phyloP scores from a whole-genome alignment of 768 basidiomycete species.

The Mycena latifolia region DNA sequence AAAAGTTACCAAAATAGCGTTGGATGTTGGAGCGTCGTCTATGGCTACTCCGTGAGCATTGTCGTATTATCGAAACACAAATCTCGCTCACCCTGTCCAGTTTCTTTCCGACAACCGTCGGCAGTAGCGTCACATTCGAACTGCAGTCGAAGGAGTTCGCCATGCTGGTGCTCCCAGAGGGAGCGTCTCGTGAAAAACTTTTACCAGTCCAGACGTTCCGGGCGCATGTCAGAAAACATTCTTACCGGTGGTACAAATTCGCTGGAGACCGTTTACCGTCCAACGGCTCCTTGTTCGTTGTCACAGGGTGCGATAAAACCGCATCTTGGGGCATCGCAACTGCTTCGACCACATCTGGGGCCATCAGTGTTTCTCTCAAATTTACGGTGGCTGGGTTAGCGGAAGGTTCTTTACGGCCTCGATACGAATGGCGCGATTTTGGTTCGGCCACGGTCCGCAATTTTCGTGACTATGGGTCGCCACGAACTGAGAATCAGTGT shows the following conservation, averaged over 20 bases:
- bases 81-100: background rate
- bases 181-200: no score
- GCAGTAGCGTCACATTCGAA: slow-evolving; percentile 22
- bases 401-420: slow-evolving; percentile 14
- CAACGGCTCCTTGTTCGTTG: slow-evolving; percentile 25
- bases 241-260: no score
- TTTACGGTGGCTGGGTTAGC: slow-evolving; percentile 12
- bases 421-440: slow-evolving; percentile 22
- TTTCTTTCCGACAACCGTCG: slow-evolving; percentile 11
- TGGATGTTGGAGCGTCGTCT: background rate
- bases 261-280: slow-evolving; percentile 10
- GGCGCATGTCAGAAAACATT: no score
- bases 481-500: slow-evolving; percentile 32
- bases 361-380: slow-evolving; percentile 19
- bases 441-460: slow-evolving; percentile 19
- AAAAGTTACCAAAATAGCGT: background rate
- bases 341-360: slow-evolving; percentile 9
- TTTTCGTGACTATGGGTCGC: background rate
- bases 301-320: slow-evolving; percentile 39
- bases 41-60: background rate
- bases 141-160: slow-evolving; percentile 33
- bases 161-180: slow-evolving; percentile 25
- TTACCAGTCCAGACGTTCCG: no score
- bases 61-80: background rate
- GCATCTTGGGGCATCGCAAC: slow-evolving; percentile 35